Conservation (phyloP, 441 rosid species). For the Brassica hybrid region DNA sequence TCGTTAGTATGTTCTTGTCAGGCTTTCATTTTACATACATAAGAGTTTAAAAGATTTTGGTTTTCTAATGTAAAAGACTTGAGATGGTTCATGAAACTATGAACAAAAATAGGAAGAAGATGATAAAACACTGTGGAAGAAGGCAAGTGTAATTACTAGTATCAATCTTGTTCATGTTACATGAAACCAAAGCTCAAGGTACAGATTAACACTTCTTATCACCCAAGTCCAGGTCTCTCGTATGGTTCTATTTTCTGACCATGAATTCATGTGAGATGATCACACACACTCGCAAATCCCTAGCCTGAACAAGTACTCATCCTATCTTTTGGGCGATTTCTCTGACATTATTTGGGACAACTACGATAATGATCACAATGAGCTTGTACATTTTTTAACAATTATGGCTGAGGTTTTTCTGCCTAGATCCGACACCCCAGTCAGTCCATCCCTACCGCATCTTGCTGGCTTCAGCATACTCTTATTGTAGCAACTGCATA, state of each 20-base stretch:
- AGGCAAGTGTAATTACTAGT: background rate
- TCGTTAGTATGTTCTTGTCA: background rate
- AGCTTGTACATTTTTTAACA: too few relatives aligned
- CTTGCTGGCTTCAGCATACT: background rate
- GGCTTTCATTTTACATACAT: background rate
- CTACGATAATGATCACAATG: too few relatives aligned
- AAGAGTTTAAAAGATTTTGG: background rate
- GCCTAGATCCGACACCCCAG: background rate
- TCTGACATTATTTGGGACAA: too few relatives aligned
- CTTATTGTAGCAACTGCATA: background rate
- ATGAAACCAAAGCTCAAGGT: background rate
- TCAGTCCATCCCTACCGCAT: background rate
- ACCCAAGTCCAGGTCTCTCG: background rate
- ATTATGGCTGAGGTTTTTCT: background rate
- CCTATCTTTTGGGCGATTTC: too few relatives aligned
- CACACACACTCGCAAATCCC: too few relatives aligned
- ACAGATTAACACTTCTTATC: background rate
- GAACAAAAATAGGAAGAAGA: background rate
- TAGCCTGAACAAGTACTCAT: too few relatives aligned
- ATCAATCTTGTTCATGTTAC: slow-evolving; percentile 5
- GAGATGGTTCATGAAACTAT: background rate
- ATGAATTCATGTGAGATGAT: too few relatives aligned
- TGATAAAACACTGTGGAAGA: background rate
- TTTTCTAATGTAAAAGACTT: background rate
- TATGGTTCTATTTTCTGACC: background rate